phyloP scores from a whole-genome alignment of 1,139 yeast species.

The Nakaseomyces bracarensis region DNA sequence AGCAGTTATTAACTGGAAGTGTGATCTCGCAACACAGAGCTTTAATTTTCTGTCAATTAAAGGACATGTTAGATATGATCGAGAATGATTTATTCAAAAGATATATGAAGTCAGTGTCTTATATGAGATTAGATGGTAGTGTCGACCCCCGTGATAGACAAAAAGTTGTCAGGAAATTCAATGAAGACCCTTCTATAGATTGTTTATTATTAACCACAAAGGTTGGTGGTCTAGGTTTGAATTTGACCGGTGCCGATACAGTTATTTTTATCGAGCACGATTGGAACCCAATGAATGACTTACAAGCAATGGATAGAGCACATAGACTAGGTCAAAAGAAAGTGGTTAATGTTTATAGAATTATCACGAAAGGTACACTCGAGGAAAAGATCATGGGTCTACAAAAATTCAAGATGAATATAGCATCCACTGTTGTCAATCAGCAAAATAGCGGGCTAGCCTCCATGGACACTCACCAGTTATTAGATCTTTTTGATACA shows the following conservation, averaged over 20 bases:
- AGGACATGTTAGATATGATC: constrained; percentile 96
- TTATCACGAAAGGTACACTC: constrained; percentile 84
- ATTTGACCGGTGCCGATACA: constrained; percentile 97
- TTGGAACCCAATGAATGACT: constrained; percentile 99
- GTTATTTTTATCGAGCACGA: constrained; percentile 98
- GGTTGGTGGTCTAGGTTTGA: constrained; percentile 96
- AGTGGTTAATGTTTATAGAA: constrained; percentile 88
- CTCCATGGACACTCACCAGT: constrained; percentile 94
- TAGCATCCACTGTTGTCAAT: constrained; percentile 91
- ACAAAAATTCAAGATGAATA: constrained; percentile 94
- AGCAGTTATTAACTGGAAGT: constrained; percentile 41
- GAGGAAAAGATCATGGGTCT: constrained; percentile 98
- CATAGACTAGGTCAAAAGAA: constrained; percentile 97
- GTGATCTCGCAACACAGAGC: constrained; percentile 96
- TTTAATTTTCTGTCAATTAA: constrained; percentile 88
- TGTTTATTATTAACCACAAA: constrained; percentile 86
- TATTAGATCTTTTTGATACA: constrained; percentile 75
- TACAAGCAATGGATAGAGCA: constrained; percentile 99
- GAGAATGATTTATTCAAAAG: constrained; percentile 80
- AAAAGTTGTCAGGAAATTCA: constrained; percentile 82
- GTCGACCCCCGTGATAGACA: constrained; percentile 92
- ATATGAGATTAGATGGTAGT: constrained; percentile 90
- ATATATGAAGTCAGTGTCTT: constrained; percentile 84
- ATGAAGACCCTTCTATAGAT: constrained; percentile 95
- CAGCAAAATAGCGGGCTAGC: constrained; percentile 93